Base-by-base conservation (phyloP, 2,329 filamentous ascomycete genomes). In the Colletotrichum gigasporum region DNA sequence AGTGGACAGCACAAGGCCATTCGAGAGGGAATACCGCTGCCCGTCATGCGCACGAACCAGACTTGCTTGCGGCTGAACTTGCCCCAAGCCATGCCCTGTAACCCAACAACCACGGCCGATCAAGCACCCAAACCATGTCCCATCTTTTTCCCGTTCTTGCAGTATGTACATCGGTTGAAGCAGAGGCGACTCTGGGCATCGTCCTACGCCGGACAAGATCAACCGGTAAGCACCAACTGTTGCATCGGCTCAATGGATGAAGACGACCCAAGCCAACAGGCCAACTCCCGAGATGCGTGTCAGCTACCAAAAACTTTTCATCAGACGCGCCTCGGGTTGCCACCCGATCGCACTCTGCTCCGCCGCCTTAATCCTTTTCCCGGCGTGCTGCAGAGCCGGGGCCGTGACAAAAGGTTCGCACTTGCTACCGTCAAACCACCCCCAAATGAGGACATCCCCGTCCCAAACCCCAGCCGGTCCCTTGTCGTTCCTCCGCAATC, bases 391-490 rank as follows among this genome's bases (percentile, higher is more conserved):
- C 18, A 20, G 32, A 55, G 32, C 26, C 37, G 24, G 32, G 35
- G 37, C 30, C 28, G 24, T 11, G 30, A 26, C 37, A 30, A 58
- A 48, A 35, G 41, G 16, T 5, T 20, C n/a, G 44, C 14, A 26
- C 35, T 59, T 45, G 22, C 32, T 55, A 22, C 56, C 32, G 20
- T 53, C 35, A 28, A 53, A 53, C 35, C 24, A 44, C 18, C 16
- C 42, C 34, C 53, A 16, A 24, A 64, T 64, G 48, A 64, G 56
- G 41, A 61, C 61, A 64, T 64, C 47, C 61, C 50, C 61, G 48
- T 44, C 47, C 12, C 42, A 26, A 28, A 61, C 55, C 61, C 61
- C 48, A 26, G 61, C 56, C 41, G 28, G 41, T 18, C 48, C 48
- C 61, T 61, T 39, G 61, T 35, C 48, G 3, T 32, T 26, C 41